phyloP scores from a whole-genome alignment of 257 asterid genomes.

The Lantana camara region DNA sequence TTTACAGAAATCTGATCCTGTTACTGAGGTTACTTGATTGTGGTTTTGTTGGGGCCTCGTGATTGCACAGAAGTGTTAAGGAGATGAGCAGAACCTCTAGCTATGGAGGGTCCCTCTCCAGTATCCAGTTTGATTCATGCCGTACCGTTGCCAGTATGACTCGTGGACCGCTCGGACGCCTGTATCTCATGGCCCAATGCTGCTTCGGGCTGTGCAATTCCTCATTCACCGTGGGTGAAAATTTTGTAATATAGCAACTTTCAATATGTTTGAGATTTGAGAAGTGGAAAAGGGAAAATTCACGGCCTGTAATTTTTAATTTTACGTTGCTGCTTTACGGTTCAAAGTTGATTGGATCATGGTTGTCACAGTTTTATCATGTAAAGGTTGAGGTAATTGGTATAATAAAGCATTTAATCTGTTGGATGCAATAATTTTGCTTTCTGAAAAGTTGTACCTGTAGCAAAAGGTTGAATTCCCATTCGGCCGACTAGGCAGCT shows the following conservation, averaged over 20 bases:
- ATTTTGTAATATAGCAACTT: slow-evolving; percentile 27
- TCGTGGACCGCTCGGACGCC: slow-evolving; percentile 1
- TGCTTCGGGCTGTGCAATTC: slow-evolving; percentile 13
- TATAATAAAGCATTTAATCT: slow-evolving; percentile 9
- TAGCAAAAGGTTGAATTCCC: no score
- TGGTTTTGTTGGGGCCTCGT: no score
- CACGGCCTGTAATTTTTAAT: not conserved
- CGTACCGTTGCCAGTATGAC: not conserved
- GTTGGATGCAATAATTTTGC: not conserved
- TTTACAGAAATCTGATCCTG: slow-evolving; percentile 29
- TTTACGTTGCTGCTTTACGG: not conserved
- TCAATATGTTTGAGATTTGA: not conserved
- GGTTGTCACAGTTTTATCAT: not conserved
- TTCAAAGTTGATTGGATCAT: not conserved
- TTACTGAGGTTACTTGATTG: no score
- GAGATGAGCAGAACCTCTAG: no score
- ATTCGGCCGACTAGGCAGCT: no score
- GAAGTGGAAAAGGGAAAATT: not conserved
- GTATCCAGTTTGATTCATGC: no score
- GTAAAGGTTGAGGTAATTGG: not conserved
- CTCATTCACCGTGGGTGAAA: slow-evolving; percentile 9
- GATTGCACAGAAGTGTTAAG: no score
- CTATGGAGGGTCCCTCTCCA: no score
- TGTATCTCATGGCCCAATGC: slow-evolving; percentile 2
- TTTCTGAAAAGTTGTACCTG: slow-evolving; percentile 2